Evolutionary conservation across 2,329 filamentous ascomycete species (phyloP), one percentile per base, ranked within the genome.

Genomic region (Stemphylium beticola): DNA sequence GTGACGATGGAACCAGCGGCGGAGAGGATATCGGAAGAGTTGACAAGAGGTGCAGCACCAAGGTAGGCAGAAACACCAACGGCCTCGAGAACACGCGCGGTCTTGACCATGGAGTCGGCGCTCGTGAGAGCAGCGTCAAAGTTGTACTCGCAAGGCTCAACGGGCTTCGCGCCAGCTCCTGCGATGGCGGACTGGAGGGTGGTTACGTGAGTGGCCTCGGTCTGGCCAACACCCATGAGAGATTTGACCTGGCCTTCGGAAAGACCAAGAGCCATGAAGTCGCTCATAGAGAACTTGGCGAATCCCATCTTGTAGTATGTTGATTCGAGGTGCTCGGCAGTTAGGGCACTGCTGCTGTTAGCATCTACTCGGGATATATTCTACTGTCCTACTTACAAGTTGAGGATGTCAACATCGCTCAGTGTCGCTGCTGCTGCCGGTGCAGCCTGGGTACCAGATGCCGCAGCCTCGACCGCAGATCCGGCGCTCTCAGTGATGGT

Each of bases 241-340:
- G 88, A 85, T 44, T 78, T 77, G 61, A 88, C 80, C 61, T 88
- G 80, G 15, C 70, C 68, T 36, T 80, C 74, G 52, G 73, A 79
- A 55, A 89, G 80, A 56, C 87, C 87, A 12, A 88, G 79, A 33
- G 85, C 84, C 20, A 77, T 71, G 76, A 92, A 92, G 67, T 90
- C 85, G 26, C 81, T 73, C 36, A 83, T 81, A 22, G 84, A 80
- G 77, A 91, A 90, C 73, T 85, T 82, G 59, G 81, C 80, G 69
- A 92, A 89, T 33, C 87, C 88, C 69, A 89, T 81, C 64, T 84
- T 81, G 81, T 92, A 92, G 76, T 91, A 92, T 50, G 82, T 80
- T 20, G 86, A 81, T 77, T 92, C 89, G 66, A 92, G 87, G 76
- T 89, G 87, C 76, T 92, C 89, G 40, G 91, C 81, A 5, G 88